Base-by-base conservation (phyloP, 2,329 filamentous ascomycete species). In the Helicocarpus griseus region DNA sequence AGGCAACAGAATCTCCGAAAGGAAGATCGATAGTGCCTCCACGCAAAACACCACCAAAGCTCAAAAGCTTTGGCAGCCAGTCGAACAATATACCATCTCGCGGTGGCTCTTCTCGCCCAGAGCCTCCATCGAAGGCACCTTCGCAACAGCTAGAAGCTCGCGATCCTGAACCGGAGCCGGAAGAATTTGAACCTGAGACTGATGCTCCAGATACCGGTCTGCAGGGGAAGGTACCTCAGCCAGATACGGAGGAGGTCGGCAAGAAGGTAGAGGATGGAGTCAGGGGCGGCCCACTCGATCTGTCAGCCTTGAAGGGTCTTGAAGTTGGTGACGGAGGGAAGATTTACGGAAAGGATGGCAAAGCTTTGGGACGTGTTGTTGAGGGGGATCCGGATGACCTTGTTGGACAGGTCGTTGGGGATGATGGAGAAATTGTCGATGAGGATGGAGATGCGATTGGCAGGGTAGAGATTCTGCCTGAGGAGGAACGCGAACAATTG, bases 291-390 rank as follows among this genome's bases (percentile, higher is more conserved):
- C 64, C 64, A 0, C 38, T 67, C 1, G 62, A 67, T 40, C 57
- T 73, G 2, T 64, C 65, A 7, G 58, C 62, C 1, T 54, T 73
- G 38, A 71, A 71, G 48, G 70, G 70, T 14, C 65, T 71, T 5
- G 60, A 67, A 43, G 76, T 80, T 24, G 68, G 77, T 40, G 74
- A 77, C 48, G 77, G 79, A 24, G 79, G 79, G 31, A 64, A 73
- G 29, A 73, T 82, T 57, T 67, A 74, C 57, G 73, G 79, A 39
- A 58, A 65, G 21, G 62, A 67, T 46, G 70, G 69, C 28, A 64
- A 71, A 35, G 57, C 61, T 24, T 56, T 72, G 4, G 70, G 69
- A 24, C 61, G 63, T 26, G 63, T 72, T 35, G 64, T 67, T n/a
- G 69, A 71, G 53, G 70, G 69, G 26, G 66, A 71, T 19, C 64